Evolutionary conservation across 176 grass and related monocot genomes (phyloP).

Genomic region (Triticum monococcum): DNA sequence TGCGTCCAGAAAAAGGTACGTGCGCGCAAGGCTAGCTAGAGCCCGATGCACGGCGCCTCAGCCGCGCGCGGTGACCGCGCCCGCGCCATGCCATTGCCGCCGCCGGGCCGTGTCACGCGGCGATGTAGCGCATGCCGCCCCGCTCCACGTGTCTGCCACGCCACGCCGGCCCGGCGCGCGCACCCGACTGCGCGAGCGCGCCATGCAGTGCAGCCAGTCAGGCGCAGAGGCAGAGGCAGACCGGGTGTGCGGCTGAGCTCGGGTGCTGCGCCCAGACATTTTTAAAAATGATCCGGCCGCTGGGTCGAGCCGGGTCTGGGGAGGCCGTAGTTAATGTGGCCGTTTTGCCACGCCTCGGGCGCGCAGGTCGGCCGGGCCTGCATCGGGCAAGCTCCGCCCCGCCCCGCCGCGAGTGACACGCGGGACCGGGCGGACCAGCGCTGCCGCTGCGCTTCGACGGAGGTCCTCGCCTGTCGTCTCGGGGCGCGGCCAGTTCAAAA

Average conservation of each 20-base stretch:
- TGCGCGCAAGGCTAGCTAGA: too few relatives aligned
- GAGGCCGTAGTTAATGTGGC: constrained; percentile 18
- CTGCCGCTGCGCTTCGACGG: not conserved
- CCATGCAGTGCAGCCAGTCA: not conserved
- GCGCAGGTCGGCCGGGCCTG: not conserved
- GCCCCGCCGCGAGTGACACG: not conserved
- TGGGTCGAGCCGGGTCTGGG: not conserved
- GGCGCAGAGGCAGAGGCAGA: not conserved
- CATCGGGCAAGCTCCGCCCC: too few relatives aligned
- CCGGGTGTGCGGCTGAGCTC: not conserved
- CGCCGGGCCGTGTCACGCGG: constrained; percentile 18
- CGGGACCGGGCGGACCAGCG: not conserved
- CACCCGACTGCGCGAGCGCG: not conserved
- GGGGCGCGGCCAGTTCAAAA: constrained; percentile 32
- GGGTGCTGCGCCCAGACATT: not conserved
- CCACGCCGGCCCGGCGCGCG: not conserved
- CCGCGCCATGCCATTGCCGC: too few relatives aligned
- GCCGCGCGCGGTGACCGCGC: not conserved
- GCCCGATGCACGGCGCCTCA: not conserved
- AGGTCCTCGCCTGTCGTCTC: constrained; percentile 39
- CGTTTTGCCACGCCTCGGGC: constrained; percentile 27
- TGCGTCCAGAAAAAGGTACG: not conserved
- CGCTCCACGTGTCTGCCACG: not conserved
- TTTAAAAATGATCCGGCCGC: constrained; percentile 29
- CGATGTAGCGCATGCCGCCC: not conserved